Percentiles rank a stretch among this genome's conserved stretches.
phyloP scores from a whole-genome alignment of 2,329 filamentous ascomycete species.

The Ramularia endophylla region DNA sequence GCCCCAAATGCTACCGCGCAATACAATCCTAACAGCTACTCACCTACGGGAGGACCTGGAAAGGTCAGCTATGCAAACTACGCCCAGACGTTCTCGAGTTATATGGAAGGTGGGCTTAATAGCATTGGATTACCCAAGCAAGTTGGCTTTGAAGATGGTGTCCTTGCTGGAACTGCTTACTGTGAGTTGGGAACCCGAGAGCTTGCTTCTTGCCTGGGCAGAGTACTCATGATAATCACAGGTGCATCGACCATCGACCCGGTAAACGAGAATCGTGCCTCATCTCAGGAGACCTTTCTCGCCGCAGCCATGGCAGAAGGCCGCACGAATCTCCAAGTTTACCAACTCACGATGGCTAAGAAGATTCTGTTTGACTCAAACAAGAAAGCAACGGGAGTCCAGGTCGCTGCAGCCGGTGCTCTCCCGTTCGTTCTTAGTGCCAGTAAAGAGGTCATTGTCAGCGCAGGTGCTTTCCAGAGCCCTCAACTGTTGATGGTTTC shows the following conservation, averaged over 20 bases:
- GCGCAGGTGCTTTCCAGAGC: constrained; percentile 55
- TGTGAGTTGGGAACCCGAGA: no score
- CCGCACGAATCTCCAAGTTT: constrained; percentile 28
- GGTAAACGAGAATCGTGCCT: constrained; percentile 13
- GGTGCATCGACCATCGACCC: constrained; percentile 13
- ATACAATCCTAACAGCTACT: constrained; percentile 13
- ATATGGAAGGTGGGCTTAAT: constrained; percentile 8
- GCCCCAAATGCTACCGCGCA: constrained; percentile 9
- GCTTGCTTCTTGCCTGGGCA: no score
- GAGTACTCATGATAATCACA: no score
- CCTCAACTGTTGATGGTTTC: constrained; percentile 60
- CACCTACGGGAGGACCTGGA: constrained; percentile 24
- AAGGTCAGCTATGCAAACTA: constrained; percentile 29
- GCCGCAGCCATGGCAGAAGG: constrained; percentile 12
- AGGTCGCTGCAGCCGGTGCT: constrained; percentile 7
- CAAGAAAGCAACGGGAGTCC: constrained; percentile 25
- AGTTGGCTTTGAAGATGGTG: constrained; percentile 13
- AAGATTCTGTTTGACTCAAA: constrained; percentile 26
- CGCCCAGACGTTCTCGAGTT: constrained; percentile 12
- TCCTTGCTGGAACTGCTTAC: constrained; percentile 14
- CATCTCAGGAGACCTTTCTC: constrained; percentile 26
- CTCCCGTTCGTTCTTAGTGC: constrained; percentile 20
- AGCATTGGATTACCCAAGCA: constrained; percentile 11
- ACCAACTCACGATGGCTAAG: constrained; percentile 23
- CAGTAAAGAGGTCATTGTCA: constrained; percentile 39